Base-by-base conservation (phyloP, 2,329 filamentous ascomycete genomes). In the Phoma sp. region DNA sequence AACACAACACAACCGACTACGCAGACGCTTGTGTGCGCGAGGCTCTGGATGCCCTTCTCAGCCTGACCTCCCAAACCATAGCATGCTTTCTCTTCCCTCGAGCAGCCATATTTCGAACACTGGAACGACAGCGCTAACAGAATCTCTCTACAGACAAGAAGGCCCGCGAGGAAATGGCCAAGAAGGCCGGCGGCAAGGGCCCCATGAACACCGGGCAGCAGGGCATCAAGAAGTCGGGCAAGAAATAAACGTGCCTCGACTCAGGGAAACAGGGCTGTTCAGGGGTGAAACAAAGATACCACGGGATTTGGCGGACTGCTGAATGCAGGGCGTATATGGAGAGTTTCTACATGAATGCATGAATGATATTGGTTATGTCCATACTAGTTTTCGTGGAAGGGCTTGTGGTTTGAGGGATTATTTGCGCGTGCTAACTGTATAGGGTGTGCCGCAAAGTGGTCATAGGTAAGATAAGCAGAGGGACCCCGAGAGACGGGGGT, bases 181-280 rank as follows among this genome's bases (percentile, higher is more conserved):
- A 87, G 57, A 90, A 91, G 80, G 88, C 90, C 40, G 88, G 89
- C 69, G 90, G 90, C 77, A 96, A 96, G 80, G 93, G 93, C 3
- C 93, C 93, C 33, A 75, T 97, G 74, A 93, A 92, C 79, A 89
- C 86, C 29, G 92, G 91, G 30, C 77, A 83, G 43, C 91, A 96
- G 79, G 92, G 91, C 59, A 96, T 98, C 82, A 97, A 97, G 88
- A 97, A 96, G 86, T 95, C 90, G 59, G 93, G 92, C 78, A 96
- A 97, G 68, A 96, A 97, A 88, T 96, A 67, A 70, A 59, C 65
- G 57, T 30, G 22, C 27, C 27, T 36, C 38, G 43, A 18, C 40
- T 27, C 18, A 18, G 18, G 18, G 30, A 6, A 25, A 11, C 27
- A 14, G 27, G 37, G n/a, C 24, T n/a, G 38, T 43, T 40, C 37